Conservation (phyloP, 768 basidiomycete species). For the Candolleomyces aberdarensis region DNA sequence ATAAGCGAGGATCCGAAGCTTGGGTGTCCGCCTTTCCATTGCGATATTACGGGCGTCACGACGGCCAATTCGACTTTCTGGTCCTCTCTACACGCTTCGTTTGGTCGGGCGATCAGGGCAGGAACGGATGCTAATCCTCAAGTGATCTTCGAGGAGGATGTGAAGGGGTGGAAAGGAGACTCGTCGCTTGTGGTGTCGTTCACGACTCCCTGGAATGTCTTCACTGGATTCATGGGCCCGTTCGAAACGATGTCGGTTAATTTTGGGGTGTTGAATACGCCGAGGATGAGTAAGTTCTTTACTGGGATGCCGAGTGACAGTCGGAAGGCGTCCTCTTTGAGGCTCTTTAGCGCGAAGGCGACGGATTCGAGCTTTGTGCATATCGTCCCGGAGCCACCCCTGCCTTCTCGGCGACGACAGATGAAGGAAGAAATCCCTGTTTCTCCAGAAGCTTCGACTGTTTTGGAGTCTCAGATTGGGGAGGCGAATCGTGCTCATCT, state of each 20-base stretch:
- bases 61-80: slow-evolving; percentile 25
- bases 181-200: slow-evolving; percentile 36
- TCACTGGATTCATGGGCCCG: slow-evolving; percentile 15
- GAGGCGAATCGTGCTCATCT: slow-evolving; percentile 11
- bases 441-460: too few species aligned
- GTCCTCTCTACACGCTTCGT: slow-evolving; percentile 29
- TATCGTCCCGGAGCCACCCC: slow-evolving; percentile 19
- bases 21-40: slow-evolving; percentile 33
- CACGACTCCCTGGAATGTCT: slow-evolving; percentile 27
- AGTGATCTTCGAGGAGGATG: slow-evolving; percentile 28
- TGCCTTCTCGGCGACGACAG: not conserved
- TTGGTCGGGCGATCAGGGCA: slow-evolving; percentile 23
- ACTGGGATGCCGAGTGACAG: slow-evolving; percentile 21
- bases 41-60: slow-evolving; percentile 21
- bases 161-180: slow-evolving; percentile 26
- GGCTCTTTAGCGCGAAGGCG: slow-evolving; percentile 25
- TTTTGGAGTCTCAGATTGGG: slow-evolving; percentile 14
- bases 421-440: slow-evolving; percentile 15
- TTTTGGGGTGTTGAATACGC: slow-evolving; percentile 25
- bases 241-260: slow-evolving; percentile 7
- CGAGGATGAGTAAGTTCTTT: slow-evolving; percentile 9
- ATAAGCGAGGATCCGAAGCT: slow-evolving; percentile 16
- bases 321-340: slow-evolving; percentile 4
- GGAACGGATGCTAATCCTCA: slow-evolving; percentile 5
- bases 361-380: slow-evolving; percentile 27